Evolutionary conservation across 2,329 filamentous ascomycete genomes (phyloP).

Genomic region (Xylaria sp.): DNA sequence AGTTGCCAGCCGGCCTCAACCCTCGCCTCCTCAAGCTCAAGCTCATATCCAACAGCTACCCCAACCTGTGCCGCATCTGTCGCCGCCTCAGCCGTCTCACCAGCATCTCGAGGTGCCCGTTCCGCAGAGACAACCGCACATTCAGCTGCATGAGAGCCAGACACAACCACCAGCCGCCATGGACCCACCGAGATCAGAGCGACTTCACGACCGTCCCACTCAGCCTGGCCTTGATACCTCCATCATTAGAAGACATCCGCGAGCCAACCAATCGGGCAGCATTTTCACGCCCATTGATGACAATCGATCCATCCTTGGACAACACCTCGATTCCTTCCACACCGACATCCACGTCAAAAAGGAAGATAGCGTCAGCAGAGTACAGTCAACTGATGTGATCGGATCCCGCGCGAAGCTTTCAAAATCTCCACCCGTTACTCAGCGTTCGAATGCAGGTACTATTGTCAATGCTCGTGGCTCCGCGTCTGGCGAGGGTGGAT

Average conservation of each 20-base stretch:
- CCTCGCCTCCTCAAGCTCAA: conserved; percentile 57
- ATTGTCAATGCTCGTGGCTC: conserved; percentile 47
- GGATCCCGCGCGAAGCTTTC: conserved; percentile 46
- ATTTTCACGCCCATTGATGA: conserved; percentile 98
- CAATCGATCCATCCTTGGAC: conserved; percentile 78
- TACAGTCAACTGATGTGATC: conserved; percentile 61
- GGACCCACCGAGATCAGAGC: conserved; percentile 44
- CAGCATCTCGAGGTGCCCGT: conserved; percentile 35
- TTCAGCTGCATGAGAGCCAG: conserved; percentile 34
- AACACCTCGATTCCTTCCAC: conserved; percentile 68
- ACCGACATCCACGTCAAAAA: conserved; percentile 43
- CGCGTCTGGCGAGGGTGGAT: conserved; percentile 57
- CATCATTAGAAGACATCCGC: conserved; percentile 59
- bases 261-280: conserved; percentile 71
- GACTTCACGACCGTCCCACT: conserved; percentile 41
- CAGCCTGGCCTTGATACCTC: conserved; percentile 46
- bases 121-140: conserved; percentile 33
- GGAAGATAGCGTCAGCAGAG: conserved; percentile 42
- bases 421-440: conserved; percentile 49
- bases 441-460: conserved; percentile 46
- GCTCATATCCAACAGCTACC: conserved; percentile 48
- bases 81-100: conserved; percentile 49
- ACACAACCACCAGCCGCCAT: conserved; percentile 43
- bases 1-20: conserved; percentile 46
- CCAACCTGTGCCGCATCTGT: conserved; percentile 44